Evolutionary conservation across 202 grass and related monocot genomes (phyloP), one percentile per base, ranked within the genome.

Genomic region (Setaria italica): DNA sequence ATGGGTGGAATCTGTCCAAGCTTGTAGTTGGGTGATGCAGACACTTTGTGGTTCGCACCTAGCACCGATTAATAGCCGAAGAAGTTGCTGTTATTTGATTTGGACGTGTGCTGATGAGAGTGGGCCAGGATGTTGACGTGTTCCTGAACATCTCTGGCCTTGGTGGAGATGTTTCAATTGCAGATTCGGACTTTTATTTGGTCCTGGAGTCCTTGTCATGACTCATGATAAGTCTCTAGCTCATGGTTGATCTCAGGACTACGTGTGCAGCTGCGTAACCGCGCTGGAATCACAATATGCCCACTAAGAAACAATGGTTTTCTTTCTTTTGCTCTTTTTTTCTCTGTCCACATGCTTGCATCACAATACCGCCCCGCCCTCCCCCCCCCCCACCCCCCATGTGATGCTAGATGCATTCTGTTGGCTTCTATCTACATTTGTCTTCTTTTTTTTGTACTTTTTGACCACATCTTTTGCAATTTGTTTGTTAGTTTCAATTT

Each of bases 101-200:
- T 83, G 16, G 73, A 86, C 84, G 14, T 57, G 62, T 86, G 69
- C 59, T 35, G 60, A 57, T 34, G 48, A 65, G n/a, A 57, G 59
- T 56, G 69, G 59, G 82, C 79, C 84, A 74, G 19, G 78, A 80
- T n/a, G 32, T 68, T 67, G 63, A 55, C 71, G 56, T 58, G 6
- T 78, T 47, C 35, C 82, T 81, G 77, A 58, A 50, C 62, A 21
- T 68, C 20, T 80, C 68, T 84, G 76, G 68, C 21, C 17, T 51
- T 42, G 25, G 63, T 66, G 42, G 76, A 81, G 30, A 77, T 29
- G 34, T 77, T 80, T 77, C 13, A 56, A 55, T 82, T 71, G 54
- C 46, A 42, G 19, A 73, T 34, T 74, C 67, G 2, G 84, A 83
- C 79, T 60, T 90, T 73, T 86, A 72, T 72, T 67, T 60, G 67